Base-by-base conservation (phyloP, 208 protist genomes). In the Acanthamoeba healyi region DNA sequence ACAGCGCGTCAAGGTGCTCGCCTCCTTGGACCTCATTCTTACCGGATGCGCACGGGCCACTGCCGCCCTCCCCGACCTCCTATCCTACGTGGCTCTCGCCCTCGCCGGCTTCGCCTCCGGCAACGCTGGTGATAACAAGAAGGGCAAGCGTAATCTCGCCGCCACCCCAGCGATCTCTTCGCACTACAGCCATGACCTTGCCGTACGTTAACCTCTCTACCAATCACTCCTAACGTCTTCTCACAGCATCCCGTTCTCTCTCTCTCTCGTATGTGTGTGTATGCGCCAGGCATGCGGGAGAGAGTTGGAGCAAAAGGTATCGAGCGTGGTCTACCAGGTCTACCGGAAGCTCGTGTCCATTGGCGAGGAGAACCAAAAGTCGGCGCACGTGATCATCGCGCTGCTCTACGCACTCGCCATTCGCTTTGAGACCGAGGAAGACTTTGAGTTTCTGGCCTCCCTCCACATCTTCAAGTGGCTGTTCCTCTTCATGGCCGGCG, bases 101-200 rank as follows among this genome's bases (percentile, higher is more conserved):
- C 67, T 77, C 67, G 38, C 34, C 38, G 38, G 67, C 67, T 14
- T 14, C 38, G 17, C 67, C 38, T n/a, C 19, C 32, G 38, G 19
- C 67, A 40, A 12, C 38, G 32, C 17, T 19, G 22, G 34, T n/a
- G 19, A 12, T n/a, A 77, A 77, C 19, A 77, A 77, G 67, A 77
- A 77, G 34, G 67, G 38, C 34, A 26, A 77, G 38, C 34, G 38
- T n/a, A n/a, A 12, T n/a, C 19, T n/a, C 38, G 26, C 32, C 4
- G 32, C 32, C 38, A 26, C 67, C 44, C 12, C 44, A 12, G 44
- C 44, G n/a, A n/a, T 49, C 44, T 49, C 44, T 4, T 49, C 32
- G 1, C 67, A 77, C 67, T 77, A 77, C 26, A 44, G 34, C 32
- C 67, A 77, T 77, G 67, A 77, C 38, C 38, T 77, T 19, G 67